phyloP scores from a whole-genome alignment of 768 basidiomycete species.

The Cyclocybe cylindracea region DNA sequence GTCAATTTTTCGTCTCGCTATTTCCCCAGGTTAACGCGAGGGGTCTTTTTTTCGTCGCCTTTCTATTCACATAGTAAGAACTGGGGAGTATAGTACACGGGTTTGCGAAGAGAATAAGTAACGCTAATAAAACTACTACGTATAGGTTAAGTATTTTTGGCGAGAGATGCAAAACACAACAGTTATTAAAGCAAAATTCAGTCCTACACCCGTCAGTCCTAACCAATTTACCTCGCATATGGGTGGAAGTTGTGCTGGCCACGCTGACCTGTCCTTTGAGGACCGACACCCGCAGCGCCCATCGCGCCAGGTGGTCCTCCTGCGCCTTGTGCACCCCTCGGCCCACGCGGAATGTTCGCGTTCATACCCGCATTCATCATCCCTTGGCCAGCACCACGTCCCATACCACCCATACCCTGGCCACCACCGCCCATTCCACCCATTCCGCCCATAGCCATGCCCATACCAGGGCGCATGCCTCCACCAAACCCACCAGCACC shows the following conservation, averaged over 20 bases:
- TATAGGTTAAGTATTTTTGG: no score
- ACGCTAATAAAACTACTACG: no score
- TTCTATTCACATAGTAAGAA: no score
- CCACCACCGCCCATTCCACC: conserved; percentile 41
- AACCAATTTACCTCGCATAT: conserved; percentile 58
- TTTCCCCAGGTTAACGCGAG: no score
- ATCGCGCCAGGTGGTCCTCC: conserved; percentile 49
- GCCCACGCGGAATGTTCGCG: conserved; percentile 66
- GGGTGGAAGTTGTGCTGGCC: conserved; percentile 86
- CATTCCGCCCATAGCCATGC: conserved; percentile 42
- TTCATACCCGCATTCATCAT: conserved; percentile 47
- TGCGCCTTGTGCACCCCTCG: conserved; percentile 48
- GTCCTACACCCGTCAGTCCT: no score
- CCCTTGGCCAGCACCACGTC: conserved; percentile 42
- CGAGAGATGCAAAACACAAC: no score
- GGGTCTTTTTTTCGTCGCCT: no score
- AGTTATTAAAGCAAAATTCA: no score
- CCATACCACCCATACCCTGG: conserved; percentile 34
- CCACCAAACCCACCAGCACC: conserved; percentile 21
- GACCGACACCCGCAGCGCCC: conserved; percentile 63
- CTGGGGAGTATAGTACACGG: no score
- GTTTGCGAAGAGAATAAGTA: no score
- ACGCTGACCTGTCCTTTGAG: conserved; percentile 69
- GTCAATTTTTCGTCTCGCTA: no score
- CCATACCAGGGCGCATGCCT: conserved; percentile 38